phyloP scores from a whole-genome alignment of 2,329 filamentous ascomycete genomes.

The Colletotrichum sojae region DNA sequence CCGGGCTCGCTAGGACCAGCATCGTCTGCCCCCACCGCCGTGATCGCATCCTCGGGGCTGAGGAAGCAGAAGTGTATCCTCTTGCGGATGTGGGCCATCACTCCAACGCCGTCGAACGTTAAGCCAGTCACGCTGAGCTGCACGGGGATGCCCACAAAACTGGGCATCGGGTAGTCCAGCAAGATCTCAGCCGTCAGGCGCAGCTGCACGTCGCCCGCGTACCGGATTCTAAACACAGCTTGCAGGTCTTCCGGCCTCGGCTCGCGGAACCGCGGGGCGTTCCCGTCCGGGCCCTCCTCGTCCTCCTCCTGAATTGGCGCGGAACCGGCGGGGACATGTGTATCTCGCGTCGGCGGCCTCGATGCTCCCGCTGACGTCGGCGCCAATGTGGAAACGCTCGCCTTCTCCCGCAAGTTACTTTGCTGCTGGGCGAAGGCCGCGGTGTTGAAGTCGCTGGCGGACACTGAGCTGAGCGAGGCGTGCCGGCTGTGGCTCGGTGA shows the following conservation, averaged over 20 bases:
- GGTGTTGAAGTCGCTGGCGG: slow-evolving; percentile 57
- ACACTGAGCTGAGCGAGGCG: slow-evolving; percentile 62
- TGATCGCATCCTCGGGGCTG: slow-evolving; percentile 89
- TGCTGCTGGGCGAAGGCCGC: slow-evolving; percentile 34
- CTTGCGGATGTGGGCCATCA: slow-evolving; percentile 91
- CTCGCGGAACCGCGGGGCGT: slow-evolving; percentile 73
- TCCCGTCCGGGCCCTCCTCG: slow-evolving; percentile 45
- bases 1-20: slow-evolving; percentile 44
- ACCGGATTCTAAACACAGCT: slow-evolving; percentile 90
- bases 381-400: slow-evolving; percentile 74
- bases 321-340: slow-evolving; percentile 47
- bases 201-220: slow-evolving; percentile 88
- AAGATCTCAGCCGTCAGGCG: slow-evolving; percentile 95
- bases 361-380: slow-evolving; percentile 68
- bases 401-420: slow-evolving; percentile 66
- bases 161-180: slow-evolving; percentile 98
- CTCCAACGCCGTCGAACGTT: slow-evolving; percentile 94
- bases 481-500: slow-evolving; percentile 58
- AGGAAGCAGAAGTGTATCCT: slow-evolving; percentile 95
- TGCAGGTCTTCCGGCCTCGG: slow-evolving; percentile 89
- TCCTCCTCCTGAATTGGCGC: slow-evolving; percentile 55
- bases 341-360: slow-evolving; percentile 71
- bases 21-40: slow-evolving; percentile 72
- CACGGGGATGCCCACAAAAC: slow-evolving; percentile 95
- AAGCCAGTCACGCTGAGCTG: slow-evolving; percentile 96